Evolutionary conservation across 2,329 filamentous ascomycete species (phyloP).

Genomic region (Colletotrichum salicis): DNA sequence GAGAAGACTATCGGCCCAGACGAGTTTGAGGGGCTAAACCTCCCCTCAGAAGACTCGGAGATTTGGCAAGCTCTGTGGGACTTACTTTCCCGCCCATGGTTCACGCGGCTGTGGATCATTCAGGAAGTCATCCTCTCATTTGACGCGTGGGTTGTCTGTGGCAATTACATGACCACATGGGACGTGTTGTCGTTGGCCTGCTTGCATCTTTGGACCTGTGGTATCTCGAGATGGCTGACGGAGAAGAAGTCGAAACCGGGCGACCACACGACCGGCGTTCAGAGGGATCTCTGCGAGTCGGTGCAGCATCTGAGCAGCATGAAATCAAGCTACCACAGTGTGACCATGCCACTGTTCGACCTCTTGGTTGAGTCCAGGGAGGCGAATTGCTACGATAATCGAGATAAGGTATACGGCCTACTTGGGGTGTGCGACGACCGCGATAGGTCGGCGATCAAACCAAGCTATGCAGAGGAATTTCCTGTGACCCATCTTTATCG

Average conservation of each 20-base stretch:
- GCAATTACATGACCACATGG: not conserved
- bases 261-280: too few relatives aligned
- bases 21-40: not conserved
- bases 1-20: not conserved
- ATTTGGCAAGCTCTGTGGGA: not conserved
- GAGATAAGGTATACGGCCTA: conserved; percentile 27
- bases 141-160: conserved; percentile 21
- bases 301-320: conserved; percentile 5
- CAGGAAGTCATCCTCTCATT: conserved; percentile 25
- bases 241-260: too few relatives aligned
- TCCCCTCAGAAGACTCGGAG: not conserved
- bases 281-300: not conserved
- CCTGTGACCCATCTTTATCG: not conserved
- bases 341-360: not conserved
- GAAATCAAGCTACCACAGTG: not conserved
- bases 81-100: conserved; percentile 19
- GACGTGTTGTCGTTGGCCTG: not conserved
- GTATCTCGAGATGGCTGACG: conserved; percentile 10
- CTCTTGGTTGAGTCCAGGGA: not conserved
- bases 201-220: conserved; percentile 4
- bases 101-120: conserved; percentile 19
- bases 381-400: conserved; percentile 2
- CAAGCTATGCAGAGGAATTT: conserved; percentile 6
- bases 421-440: conserved; percentile 2
- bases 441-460: not conserved